Evolutionary conservation across 176 grass and related monocot species (phyloP).

Genomic region (Bromus sterilis): DNA sequence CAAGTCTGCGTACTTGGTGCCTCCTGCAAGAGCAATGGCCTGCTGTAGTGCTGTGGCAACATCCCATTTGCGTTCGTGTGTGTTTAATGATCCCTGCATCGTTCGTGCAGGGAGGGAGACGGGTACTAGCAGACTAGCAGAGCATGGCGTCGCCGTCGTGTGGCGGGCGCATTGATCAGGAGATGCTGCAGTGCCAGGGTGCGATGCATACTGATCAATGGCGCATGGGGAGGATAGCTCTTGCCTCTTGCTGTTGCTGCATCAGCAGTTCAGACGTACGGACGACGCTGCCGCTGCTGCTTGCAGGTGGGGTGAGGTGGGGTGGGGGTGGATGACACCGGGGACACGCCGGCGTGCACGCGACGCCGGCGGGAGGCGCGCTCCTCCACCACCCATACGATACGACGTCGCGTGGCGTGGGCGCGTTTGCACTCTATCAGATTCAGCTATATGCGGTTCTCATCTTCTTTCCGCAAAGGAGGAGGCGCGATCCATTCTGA

Average conservation of each 20-base stretch:
- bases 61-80: not conserved
- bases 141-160: no score
- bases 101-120: not conserved
- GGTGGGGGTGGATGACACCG: not conserved
- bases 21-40: not conserved
- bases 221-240: not conserved
- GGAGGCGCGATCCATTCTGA: constrained; percentile 10
- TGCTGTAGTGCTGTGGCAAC: not conserved
- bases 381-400: no score
- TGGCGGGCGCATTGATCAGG: not conserved
- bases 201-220: not conserved
- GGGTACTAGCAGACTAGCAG: no score
- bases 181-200: not conserved
- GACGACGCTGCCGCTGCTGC: not conserved
- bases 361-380: not conserved
- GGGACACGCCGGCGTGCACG: constrained; percentile 8
- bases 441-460: not conserved
- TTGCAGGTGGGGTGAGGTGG: not conserved
- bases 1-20: no score
- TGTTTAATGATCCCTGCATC: not conserved
- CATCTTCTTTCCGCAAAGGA: not conserved
- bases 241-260: not conserved
- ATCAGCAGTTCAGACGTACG: constrained; percentile 3
- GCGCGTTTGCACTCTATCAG: not conserved
- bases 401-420: no score